Conservation (phyloP, 2,329 filamentous ascomycete genomes). For the Sclerotinia trifoliorum region DNA sequence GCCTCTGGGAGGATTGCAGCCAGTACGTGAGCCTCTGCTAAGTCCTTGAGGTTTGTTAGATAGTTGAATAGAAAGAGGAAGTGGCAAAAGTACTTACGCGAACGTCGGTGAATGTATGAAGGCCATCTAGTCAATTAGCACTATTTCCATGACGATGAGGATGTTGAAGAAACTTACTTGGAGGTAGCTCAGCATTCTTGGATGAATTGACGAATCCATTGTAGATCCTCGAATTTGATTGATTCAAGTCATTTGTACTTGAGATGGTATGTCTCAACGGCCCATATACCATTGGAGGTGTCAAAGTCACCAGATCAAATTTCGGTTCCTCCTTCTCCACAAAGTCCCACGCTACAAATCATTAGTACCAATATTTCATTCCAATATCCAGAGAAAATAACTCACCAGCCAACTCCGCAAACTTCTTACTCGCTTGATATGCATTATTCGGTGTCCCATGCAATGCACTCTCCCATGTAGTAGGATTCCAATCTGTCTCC, state of each 20-base stretch:
- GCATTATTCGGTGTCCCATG: constrained; percentile 42
- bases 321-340: constrained; percentile 50
- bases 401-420: constrained; percentile 57
- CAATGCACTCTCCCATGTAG: constrained; percentile 47
- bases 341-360: constrained; percentile 57
- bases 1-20: constrained; percentile 55
- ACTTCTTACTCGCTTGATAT: constrained; percentile 57
- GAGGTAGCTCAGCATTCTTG: constrained; percentile 50
- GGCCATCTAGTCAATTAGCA: constrained; percentile 19
- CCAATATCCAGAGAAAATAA: background rate
- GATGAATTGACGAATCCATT: constrained; percentile 51
- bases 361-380: background rate
- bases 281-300: constrained; percentile 60
- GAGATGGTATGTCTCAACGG: constrained; percentile 62
- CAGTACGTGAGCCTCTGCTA: constrained; percentile 61
- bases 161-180: constrained; percentile 19
- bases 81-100: constrained; percentile 14
- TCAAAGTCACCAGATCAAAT: constrained; percentile 60
- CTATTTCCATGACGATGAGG: background rate
- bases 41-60: constrained; percentile 48
- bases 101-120: constrained; percentile 54
- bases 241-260: constrained; percentile 62
- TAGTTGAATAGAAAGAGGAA: background rate
- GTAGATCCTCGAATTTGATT: constrained; percentile 62
- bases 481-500: constrained; percentile 55